A percentile compares a stretch with the other conserved stretches of the same genome.
Conservation (phyloP, 2,329 filamentous ascomycete species). For the Cladosporium sphaerospermum region DNA sequence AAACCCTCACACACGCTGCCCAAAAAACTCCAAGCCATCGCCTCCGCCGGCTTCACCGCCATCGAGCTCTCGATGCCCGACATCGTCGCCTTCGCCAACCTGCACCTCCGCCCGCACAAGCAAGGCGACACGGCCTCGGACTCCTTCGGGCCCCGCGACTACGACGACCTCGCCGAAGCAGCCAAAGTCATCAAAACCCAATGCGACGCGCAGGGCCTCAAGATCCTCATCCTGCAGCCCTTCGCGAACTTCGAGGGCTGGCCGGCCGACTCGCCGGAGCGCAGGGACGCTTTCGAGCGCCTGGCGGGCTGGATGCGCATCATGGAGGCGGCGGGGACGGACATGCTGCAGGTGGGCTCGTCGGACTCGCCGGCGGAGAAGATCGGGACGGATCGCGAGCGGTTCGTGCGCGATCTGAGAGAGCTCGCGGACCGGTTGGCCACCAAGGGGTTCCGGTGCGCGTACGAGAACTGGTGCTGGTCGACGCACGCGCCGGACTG, state of each 20-base stretch:
- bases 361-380: constrained; percentile 54
- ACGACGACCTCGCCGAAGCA: constrained; percentile 50
- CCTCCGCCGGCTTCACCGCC: constrained; percentile 58
- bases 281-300: constrained; percentile 56
- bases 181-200: constrained; percentile 50
- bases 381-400: constrained; percentile 45
- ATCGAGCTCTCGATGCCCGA: constrained; percentile 73
- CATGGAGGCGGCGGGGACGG: constrained; percentile 63
- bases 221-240: constrained; percentile 66
- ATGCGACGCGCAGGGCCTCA: constrained; percentile 49
- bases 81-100: constrained; percentile 56
- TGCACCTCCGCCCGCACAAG: constrained; percentile 38
- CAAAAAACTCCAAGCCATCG: constrained; percentile 56
- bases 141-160: constrained; percentile 53
- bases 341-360: constrained; percentile 63
- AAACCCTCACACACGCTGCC: constrained; percentile 47
- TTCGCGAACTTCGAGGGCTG: constrained; percentile 75
- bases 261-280: constrained; percentile 51
- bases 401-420: constrained; percentile 55
- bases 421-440: constrained; percentile 59
- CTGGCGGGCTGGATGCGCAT: constrained; percentile 63
- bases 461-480: constrained; percentile 83
- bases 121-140: constrained; percentile 11
- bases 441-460: constrained; percentile 52
- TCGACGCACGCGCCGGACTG: constrained; percentile 62